Evolutionary conservation across 805 yeast species (phyloP), one percentile per base, ranked within the genome.

Genomic region (Candida corydali): DNA sequence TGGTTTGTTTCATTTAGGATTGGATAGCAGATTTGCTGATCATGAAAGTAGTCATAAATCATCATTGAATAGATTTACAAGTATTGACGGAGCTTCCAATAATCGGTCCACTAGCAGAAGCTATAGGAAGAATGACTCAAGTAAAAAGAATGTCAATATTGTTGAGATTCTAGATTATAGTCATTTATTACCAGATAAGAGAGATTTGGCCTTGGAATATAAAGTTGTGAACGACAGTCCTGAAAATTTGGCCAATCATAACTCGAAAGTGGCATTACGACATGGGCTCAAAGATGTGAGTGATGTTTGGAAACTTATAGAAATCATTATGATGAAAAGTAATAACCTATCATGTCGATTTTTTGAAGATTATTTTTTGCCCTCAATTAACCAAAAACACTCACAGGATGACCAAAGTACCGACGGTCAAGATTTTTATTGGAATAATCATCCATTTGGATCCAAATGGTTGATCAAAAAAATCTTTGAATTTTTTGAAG

Each of bases 401-500:
- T 5, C 4, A 8, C 20, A 5, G 8, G 8, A 16, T 17, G 31
- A 17, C 8, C 6, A 17, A 8, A 16, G 11, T 14, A 9, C 10
- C 16, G 11, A 11, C 20, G 40, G 10, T 38, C 40, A 14, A 37
- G 39, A 29, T 38, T 30, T 24, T 75, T 76, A 42, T 39, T 89
- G 96, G 96, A 91, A 91, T 0, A 60, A 73, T 4, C 94, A 86
- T 54, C 89, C 88, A 0, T 75, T 82, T 54, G 95, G 95, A 1
- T 70, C 78, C 26, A 47, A 69, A 9, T 76, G 86, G 84, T 61
- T 86, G 16, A 68, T 86, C 0, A 69, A 69, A 17, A 75, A 77
- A 41, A 63, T 87, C 26, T 66, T 89, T 50, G 51, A 55, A 1
- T 80, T 81, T 47, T 87, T 80, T 52, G 93, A 82, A 47, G 59